phyloP scores from a whole-genome alignment of 768 basidiomycete genomes.

The Suillus tomentosus region DNA sequence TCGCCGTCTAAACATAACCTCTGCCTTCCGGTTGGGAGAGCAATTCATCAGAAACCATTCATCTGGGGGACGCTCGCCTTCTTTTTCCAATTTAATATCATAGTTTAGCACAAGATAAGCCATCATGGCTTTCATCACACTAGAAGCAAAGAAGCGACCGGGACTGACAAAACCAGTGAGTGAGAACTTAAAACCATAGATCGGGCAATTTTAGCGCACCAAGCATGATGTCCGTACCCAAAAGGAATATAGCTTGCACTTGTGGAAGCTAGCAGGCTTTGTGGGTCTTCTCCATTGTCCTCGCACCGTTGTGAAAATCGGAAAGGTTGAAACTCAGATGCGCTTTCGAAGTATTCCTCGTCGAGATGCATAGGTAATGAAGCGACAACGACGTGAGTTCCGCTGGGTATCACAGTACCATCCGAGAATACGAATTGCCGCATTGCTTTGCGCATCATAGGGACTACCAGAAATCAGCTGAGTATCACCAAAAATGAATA shows the following conservation, averaged over 20 bases:
- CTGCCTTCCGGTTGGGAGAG: conserved; percentile 37
- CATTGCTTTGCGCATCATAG: conserved; percentile 37
- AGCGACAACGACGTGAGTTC: conserved; percentile 38
- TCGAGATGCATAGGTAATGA: conserved; percentile 40
- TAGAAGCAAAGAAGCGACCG: conserved; percentile 45
- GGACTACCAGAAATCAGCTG: conserved; percentile 26
- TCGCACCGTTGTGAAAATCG: conserved; percentile 39
- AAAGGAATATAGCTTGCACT: conserved; percentile 38
- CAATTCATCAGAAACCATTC: conserved; percentile 38
- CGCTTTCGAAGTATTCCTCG: conserved; percentile 42
- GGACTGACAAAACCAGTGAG: conserved; percentile 32
- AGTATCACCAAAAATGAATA: not conserved
- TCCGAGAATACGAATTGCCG: conserved; percentile 35
- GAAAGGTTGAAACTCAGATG: conserved; percentile 43
- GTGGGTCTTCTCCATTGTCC: conserved; percentile 23
- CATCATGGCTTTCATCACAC: conserved; percentile 41
- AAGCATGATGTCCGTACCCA: conserved; percentile 37
- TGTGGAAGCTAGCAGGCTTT: conserved; percentile 32
- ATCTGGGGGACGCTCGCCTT: conserved; percentile 37
- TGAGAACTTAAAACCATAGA: not conserved
- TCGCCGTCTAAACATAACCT: conserved; percentile 39
- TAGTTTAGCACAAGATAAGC: conserved; percentile 43
- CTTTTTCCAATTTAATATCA: conserved; percentile 39
- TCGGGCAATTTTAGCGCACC: conserved; percentile 27
- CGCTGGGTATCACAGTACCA: conserved; percentile 40